A percentile compares a stretch with the other conserved stretches of the same genome.
These are phyloP conservation scores for Calonectria pseudoreteaudii DNA, from an alignment of 2,329 filamentous ascomycete genomes.

Conservation along the genomic window DNA sequence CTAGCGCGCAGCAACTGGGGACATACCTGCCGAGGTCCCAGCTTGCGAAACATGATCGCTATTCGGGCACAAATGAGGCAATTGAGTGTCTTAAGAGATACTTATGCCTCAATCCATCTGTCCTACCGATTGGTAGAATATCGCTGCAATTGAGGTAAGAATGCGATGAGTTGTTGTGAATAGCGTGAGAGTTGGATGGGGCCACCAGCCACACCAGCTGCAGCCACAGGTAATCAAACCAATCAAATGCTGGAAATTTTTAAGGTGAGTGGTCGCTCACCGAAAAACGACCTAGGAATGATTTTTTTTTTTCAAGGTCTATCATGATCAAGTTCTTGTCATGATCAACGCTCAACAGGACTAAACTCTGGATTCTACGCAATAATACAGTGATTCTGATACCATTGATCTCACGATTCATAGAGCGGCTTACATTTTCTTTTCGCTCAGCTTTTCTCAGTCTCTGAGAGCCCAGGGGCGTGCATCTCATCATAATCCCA, in stretches of 20 bases:
- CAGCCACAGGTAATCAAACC: slow-evolving; percentile 21
- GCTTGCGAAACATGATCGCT: slow-evolving; percentile 17
- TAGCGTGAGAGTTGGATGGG: slow-evolving; percentile 20
- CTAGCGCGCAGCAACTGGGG: slow-evolving; percentile 21
- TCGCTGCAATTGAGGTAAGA: slow-evolving; percentile 14
- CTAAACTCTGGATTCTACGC: neutral
- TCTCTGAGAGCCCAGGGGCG: neutral
- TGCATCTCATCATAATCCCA: slow-evolving; percentile 2
- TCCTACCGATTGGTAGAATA: neutral
- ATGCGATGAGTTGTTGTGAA: neutral
- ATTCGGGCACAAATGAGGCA: neutral
- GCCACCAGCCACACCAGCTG: slow-evolving; percentile 29
- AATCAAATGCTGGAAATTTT: slow-evolving; percentile 31
- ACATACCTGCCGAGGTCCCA: slow-evolving; percentile 12
- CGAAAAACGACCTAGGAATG: slow-evolving; percentile 33
- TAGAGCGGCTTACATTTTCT: neutral
- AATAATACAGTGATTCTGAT: neutral
- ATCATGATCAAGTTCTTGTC: slow-evolving; percentile 22
- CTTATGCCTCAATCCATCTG: neutral
- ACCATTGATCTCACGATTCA: neutral
- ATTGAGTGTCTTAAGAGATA: neutral
- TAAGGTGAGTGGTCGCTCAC: slow-evolving; percentile 21
- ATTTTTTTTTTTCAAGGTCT: slow-evolving; percentile 25
- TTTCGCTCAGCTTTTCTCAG: neutral
- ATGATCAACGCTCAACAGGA: slow-evolving; percentile 16